A percentile compares a stretch with the other conserved stretches of the same genome.
phyloP scores from a whole-genome alignment of 768 basidiomycete species.

The Amanita pallidorosea region DNA sequence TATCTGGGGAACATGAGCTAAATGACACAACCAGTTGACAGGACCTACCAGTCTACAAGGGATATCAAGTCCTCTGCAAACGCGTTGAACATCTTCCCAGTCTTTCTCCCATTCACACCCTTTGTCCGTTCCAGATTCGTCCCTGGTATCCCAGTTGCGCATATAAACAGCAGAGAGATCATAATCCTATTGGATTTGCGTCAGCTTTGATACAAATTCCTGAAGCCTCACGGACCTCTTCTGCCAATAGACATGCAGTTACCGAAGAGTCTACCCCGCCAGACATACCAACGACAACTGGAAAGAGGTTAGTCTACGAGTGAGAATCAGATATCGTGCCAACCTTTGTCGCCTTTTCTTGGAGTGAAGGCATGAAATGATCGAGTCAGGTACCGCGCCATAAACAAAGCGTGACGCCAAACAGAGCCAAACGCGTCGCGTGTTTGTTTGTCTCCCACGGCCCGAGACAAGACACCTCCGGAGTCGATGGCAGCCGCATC shows the following conservation, averaged over 20 bases:
- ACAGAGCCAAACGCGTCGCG: slow-evolving; percentile 6
- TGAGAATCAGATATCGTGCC: background rate
- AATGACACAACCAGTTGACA: background rate
- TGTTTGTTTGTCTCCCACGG: slow-evolving; percentile 6
- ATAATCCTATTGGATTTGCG: slow-evolving; percentile 40
- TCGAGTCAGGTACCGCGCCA: background rate
- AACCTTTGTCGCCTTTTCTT: slow-evolving; percentile 10
- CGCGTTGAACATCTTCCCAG: slow-evolving; percentile 81
- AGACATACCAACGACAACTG: slow-evolving; percentile 89
- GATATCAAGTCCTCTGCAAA: slow-evolving; percentile 64
- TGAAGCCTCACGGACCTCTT: slow-evolving; percentile 34
- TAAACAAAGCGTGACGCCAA: background rate
- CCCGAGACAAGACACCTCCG: background rate
- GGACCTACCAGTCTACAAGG: slow-evolving; percentile 59
- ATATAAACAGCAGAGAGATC: slow-evolving; percentile 87
- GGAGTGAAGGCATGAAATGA: background rate
- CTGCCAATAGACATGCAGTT: slow-evolving; percentile 62
- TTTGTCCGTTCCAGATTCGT: slow-evolving; percentile 67
- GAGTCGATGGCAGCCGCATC: slow-evolving; percentile 30
- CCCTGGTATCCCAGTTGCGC: slow-evolving; percentile 91
- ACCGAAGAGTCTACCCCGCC: slow-evolving; percentile 96
- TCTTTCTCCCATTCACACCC: slow-evolving; percentile 96
- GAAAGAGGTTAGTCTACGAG: background rate
- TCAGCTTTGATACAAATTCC: background rate
- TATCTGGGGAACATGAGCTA: slow-evolving; percentile 32